Conservation (phyloP, 2,329 filamentous ascomycete genomes). For the Chaetomiaceae sp. region DNA sequence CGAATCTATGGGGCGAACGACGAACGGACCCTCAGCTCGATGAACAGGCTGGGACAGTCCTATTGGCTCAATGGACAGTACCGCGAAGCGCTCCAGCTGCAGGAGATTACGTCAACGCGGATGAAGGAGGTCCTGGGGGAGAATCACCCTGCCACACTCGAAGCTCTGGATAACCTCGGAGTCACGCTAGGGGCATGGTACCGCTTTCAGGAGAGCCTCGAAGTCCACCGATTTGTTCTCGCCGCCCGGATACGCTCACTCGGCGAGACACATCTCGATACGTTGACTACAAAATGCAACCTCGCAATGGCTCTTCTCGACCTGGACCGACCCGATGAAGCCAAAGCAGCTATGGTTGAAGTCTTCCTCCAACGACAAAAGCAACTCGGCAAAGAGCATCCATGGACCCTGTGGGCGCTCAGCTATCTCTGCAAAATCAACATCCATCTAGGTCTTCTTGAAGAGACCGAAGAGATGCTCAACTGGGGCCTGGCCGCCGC, state of each 20-base stretch:
- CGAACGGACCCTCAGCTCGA: background rate
- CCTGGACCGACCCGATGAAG: background rate
- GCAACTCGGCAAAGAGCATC: constrained; percentile 1
- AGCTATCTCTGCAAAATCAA: constrained; percentile 6
- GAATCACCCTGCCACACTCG: background rate
- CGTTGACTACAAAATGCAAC: background rate
- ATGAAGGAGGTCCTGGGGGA: background rate
- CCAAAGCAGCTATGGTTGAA: background rate
- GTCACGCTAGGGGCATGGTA: background rate
- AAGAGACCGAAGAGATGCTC: background rate
- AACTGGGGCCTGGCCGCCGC: background rate
- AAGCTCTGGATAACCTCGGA: background rate
- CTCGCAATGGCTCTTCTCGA: background rate
- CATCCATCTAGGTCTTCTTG: background rate
- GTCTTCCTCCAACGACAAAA: background rate
- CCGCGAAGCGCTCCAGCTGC: background rate
- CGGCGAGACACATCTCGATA: background rate
- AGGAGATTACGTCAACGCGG: background rate
- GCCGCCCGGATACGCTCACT: background rate
- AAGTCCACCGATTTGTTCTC: background rate
- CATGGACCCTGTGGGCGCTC: constrained; percentile 4
- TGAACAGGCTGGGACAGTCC: constrained; percentile 1
- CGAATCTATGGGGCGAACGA: background rate
- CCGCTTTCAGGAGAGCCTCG: background rate
- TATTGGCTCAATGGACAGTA: constrained; percentile 5